Evolutionary conservation across 345 rosid genomes (phyloP).

Genomic region (Corymbia maculata): DNA sequence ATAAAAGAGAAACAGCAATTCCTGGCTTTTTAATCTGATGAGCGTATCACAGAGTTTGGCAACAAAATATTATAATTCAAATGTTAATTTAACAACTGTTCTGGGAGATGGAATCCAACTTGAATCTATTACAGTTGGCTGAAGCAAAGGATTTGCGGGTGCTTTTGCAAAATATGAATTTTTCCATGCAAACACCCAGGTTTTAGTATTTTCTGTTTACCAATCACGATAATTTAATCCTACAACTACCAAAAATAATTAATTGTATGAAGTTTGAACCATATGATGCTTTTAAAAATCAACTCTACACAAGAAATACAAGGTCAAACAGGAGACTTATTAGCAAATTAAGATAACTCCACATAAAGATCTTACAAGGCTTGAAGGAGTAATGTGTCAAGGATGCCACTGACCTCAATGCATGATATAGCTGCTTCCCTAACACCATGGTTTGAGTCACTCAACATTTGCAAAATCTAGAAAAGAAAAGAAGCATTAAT

Average conservation of each 20-base stretch:
- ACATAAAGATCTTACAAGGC: background rate
- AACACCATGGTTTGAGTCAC: conserved; percentile 78
- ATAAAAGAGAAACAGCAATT: background rate
- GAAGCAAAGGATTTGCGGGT: background rate
- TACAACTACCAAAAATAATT: background rate
- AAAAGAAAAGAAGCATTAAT: background rate
- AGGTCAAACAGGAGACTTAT: background rate
- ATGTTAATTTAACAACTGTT: background rate
- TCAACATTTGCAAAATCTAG: conserved; percentile 92
- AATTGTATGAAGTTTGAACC: background rate
- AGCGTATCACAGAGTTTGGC: background rate
- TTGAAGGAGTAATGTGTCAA: background rate
- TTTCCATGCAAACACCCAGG: background rate
- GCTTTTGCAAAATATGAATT: background rate
- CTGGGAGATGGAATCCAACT: background rate
- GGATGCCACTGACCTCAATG: conserved; percentile 59
- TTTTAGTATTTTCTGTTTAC: background rate
- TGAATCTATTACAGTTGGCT: background rate
- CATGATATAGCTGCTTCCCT: conserved; percentile 89
- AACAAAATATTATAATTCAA: background rate
- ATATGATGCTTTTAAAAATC: background rate
- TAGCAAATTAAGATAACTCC: background rate
- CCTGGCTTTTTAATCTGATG: background rate
- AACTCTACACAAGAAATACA: background rate
- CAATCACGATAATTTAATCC: background rate